Evolutionary conservation across 176 grass and related monocot species (phyloP).

Genomic region (Avena sativa): DNA sequence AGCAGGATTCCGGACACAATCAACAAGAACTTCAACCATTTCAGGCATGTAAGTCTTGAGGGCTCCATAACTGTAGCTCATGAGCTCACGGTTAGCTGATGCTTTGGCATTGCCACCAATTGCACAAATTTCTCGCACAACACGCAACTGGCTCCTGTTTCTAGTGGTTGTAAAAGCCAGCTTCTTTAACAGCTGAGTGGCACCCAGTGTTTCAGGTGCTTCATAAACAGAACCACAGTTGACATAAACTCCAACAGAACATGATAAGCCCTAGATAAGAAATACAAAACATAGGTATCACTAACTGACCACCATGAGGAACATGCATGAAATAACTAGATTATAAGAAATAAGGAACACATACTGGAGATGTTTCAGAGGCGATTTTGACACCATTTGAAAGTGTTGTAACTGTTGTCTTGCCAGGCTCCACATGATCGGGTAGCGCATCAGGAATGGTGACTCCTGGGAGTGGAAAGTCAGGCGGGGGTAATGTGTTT

Average conservation of each 20-base stretch:
- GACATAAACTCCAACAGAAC: conserved; percentile 86
- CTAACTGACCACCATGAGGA: conserved; percentile 9
- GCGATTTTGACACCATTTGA: conserved; percentile 86
- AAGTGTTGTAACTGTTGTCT: conserved; percentile 81
- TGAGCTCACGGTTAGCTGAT: conserved; percentile 77
- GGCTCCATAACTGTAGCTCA: conserved; percentile 81
- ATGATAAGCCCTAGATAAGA: conserved; percentile 60
- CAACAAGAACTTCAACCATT: conserved; percentile 97
- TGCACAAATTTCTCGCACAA: conserved; percentile 89
- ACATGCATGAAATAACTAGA: conserved; percentile 32
- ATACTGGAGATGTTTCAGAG: conserved; percentile 79
- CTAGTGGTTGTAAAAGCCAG: conserved; percentile 83
- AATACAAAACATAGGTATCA: conserved; percentile 38
- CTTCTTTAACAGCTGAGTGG: conserved; percentile 73
- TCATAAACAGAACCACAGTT: conserved; percentile 89
- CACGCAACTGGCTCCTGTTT: conserved; percentile 82
- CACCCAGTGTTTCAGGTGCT: conserved; percentile 62
- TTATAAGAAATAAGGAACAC: conserved; percentile 45
- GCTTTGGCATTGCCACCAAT: conserved; percentile 79
- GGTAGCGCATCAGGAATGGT: conserved; percentile 66
- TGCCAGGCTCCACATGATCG: conserved; percentile 68
- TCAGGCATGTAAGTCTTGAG: conserved; percentile 89
- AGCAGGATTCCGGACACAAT: conserved; percentile 79
- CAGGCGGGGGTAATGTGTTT: conserved; percentile 71
- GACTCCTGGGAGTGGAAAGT: conserved; percentile 74